These are phyloP conservation scores for Fusarium ramigenum DNA, from an alignment of 2,329 filamentous ascomycete genomes.

Conservation along the genomic window DNA sequence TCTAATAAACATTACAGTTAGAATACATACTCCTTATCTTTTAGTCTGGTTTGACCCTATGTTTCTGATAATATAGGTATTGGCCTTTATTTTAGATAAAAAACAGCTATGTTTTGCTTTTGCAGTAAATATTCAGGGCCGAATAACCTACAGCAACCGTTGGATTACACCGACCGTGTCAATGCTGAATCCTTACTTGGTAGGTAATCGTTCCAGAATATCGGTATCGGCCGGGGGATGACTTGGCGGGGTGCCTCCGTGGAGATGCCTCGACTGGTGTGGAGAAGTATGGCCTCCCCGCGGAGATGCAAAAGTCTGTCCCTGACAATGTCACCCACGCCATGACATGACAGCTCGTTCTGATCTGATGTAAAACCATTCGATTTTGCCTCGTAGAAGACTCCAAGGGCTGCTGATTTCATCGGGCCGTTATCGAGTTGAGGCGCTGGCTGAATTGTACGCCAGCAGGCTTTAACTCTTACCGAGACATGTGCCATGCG, in stretches of 20 bases:
- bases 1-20: too few species aligned
- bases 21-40: too few species aligned
- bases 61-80: too few species aligned
- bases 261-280: constrained; percentile 10
- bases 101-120: too few species aligned
- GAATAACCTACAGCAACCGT: too few species aligned
- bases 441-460: background rate
- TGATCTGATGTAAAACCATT: constrained; percentile 3
- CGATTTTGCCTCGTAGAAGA: background rate
- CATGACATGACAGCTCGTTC: constrained; percentile 14
- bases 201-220: background rate
- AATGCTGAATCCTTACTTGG: background rate
- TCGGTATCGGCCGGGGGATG: rapidly evolving
- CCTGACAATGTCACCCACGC: background rate
- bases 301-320: constrained; percentile 5
- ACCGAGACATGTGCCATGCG: background rate
- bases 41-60: too few species aligned
- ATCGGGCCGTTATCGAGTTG: background rate
- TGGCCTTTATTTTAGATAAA: too few species aligned
- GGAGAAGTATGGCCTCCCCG: background rate
- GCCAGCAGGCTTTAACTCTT: background rate
- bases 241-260: background rate
- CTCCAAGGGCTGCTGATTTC: background rate
- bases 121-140: too few species aligned
- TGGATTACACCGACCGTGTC: too few species aligned